Evolutionary conservation across 1,139 yeast species (phyloP).

Genomic region (Taphrina pruni): DNA sequence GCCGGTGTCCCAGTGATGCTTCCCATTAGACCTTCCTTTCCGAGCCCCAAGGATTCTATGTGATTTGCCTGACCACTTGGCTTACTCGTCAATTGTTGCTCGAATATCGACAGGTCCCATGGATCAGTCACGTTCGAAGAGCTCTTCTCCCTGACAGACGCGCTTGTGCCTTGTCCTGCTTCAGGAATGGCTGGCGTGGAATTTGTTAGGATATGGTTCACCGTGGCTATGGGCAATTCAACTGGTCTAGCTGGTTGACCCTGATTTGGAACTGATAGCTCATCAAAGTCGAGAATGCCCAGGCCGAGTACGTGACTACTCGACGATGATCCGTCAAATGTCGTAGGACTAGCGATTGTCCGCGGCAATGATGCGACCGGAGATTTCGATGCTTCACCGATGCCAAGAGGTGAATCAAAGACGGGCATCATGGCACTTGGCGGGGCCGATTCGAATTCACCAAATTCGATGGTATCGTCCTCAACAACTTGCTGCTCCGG

Average conservation of each 20-base stretch:
- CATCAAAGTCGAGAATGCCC: background rate
- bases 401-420: background rate
- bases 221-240: background rate
- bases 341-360: too few species aligned
- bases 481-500: background rate
- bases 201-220: background rate
- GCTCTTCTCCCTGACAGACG: background rate
- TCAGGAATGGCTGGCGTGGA: too few species aligned
- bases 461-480: constrained; percentile 12
- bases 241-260: background rate
- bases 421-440: constrained; percentile 1
- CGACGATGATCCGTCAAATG: background rate
- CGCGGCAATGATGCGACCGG: background rate
- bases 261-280: background rate
- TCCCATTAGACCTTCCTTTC: background rate
- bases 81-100: background rate
- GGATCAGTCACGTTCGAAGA: background rate
- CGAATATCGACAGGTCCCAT: constrained; percentile 34
- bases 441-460: constrained; percentile 20
- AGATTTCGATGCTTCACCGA: background rate
- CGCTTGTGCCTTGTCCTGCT: background rate
- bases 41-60: background rate
- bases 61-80: background rate
- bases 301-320: background rate
- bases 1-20: background rate